Conservation (phyloP, 768 basidiomycete genomes). For the Lactarius akahatsu region DNA sequence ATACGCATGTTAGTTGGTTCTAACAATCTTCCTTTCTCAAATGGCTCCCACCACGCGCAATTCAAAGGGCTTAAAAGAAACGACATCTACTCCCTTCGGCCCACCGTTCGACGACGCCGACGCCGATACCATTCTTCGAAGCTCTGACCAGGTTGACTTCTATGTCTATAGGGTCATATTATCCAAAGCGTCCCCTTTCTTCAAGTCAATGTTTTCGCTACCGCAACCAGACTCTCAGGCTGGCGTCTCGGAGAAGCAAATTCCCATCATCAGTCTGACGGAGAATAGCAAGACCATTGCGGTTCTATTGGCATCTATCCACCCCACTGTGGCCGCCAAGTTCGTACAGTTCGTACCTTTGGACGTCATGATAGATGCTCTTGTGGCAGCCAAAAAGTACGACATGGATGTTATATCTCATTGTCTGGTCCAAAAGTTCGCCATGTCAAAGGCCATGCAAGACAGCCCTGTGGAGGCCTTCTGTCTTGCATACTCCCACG, state of each 20-base stretch:
- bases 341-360: background rate
- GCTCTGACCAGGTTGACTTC: constrained; percentile 11
- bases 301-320: background rate
- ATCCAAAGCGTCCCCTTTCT: constrained; percentile 14
- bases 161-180: constrained; percentile 13
- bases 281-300: background rate
- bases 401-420: background rate
- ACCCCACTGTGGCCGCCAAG: background rate
- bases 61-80: too few relatives aligned
- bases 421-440: background rate
- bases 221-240: background rate
- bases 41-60: too few relatives aligned
- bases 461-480: constrained; percentile 4
- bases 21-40: too few relatives aligned
- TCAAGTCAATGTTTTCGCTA: constrained; percentile 7
- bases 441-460: background rate
- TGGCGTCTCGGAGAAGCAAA: background rate
- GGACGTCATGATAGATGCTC: background rate
- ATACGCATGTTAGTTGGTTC: too few relatives aligned
- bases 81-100: background rate
- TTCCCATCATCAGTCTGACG: background rate
- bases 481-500: background rate
- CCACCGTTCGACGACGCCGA: background rate
- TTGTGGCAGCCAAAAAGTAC: background rate
- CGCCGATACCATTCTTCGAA: constrained; percentile 3